Percentiles rank a stretch among this genome's conserved stretches.
phyloP scores from a whole-genome alignment of 139 green algal species.

The Coccomyxa sp. region DNA sequence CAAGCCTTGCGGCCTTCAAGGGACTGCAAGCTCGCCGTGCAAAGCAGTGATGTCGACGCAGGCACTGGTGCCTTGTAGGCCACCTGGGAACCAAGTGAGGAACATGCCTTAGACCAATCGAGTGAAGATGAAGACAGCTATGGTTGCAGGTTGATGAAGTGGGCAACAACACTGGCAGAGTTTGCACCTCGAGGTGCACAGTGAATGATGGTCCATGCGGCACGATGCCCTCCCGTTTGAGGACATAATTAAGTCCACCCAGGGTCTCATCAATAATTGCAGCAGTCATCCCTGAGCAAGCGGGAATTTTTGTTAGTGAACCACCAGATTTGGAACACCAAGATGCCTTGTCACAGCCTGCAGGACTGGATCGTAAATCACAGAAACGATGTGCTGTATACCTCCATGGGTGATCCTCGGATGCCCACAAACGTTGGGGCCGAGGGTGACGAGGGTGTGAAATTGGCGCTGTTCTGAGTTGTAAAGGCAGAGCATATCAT shows the following conservation, averaged over 20 bases:
- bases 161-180: too few relatives aligned
- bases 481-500: constrained; percentile 34
- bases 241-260: constrained; percentile 33
- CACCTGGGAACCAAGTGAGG: constrained; percentile 3
- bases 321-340: neutral
- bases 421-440: constrained; percentile 39
- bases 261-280: constrained; percentile 46
- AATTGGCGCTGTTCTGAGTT: constrained; percentile 7
- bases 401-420: constrained; percentile 28
- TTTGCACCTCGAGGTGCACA: constrained; percentile 8
- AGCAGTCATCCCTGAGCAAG: constrained; percentile 16
- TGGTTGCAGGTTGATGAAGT: too few relatives aligned
- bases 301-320: neutral
- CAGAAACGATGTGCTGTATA: neutral
- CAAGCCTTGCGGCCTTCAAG: constrained; percentile 51
- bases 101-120: neutral
- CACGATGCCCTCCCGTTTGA: constrained; percentile 31
- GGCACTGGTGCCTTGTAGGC: constrained; percentile 35
- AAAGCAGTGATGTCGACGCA: constrained; percentile 20
- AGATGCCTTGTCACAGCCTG: neutral
- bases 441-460: constrained; percentile 31
- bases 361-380: neutral
- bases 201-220: constrained; percentile 36
- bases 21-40: constrained; percentile 22
- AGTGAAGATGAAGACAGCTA: neutral